A percentile compares a stretch with the other conserved stretches of the same genome.
phyloP scores from a whole-genome alignment of 345 rosid genomes.

The Lenwebbia sp. region DNA sequence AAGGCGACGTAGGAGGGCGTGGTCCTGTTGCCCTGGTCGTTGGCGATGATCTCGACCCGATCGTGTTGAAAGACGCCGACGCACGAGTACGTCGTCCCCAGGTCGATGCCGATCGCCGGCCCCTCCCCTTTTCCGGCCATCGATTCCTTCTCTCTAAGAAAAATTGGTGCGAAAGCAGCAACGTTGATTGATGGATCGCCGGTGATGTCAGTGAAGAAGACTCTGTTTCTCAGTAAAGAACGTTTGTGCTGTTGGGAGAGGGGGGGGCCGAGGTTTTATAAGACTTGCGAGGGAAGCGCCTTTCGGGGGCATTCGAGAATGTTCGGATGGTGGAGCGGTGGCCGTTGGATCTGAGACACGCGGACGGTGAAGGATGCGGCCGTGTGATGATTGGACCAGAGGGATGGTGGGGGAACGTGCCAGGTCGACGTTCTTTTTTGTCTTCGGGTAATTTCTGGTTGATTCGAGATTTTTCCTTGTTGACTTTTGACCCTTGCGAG shows the following conservation, averaged over 20 bases:
- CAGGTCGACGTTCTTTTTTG: neutral
- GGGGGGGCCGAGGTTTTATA: neutral
- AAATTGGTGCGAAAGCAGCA: neutral
- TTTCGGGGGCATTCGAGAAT: conserved; percentile 4
- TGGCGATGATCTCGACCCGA: conserved; percentile 50
- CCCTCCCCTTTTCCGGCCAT: conserved; percentile 53
- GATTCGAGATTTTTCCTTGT: neutral
- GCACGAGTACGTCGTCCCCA: conserved; percentile 47
- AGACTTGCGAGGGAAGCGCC: neutral
- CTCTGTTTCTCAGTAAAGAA: too few relatives aligned
- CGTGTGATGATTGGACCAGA: neutral
- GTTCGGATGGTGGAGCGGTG: neutral
- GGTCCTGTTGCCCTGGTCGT: conserved; percentile 44
- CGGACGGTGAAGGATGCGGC: neutral
- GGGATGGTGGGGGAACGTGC: neutral
- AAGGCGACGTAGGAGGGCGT: conserved; percentile 48
- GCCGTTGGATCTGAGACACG: conserved; percentile 2
- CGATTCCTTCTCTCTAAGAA: neutral
- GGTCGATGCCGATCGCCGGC: conserved; percentile 49
- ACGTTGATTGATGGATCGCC: neutral
- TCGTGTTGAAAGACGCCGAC: conserved; percentile 59
- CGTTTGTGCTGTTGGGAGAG: too few relatives aligned
- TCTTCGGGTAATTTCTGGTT: neutral
- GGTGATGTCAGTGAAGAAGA: neutral
- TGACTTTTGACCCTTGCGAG: neutral